These are phyloP conservation scores for Paraphaeosphaeria sporulosa DNA, from an alignment of 2,329 filamentous ascomycete genomes.

Conservation along the genomic window DNA sequence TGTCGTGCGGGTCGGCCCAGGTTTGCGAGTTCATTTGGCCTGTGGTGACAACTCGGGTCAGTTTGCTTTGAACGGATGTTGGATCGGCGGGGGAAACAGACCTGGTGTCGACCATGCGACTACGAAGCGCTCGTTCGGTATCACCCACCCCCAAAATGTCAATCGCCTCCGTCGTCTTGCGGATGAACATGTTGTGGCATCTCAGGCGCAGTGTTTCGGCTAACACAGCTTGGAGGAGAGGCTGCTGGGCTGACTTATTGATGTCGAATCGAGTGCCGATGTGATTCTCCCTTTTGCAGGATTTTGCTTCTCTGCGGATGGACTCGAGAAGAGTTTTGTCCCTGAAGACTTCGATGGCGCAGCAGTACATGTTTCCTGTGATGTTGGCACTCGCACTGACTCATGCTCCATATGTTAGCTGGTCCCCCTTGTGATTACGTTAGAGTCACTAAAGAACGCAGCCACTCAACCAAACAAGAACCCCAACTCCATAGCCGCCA, in stretches of 20 bases:
- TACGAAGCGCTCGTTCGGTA: slow-evolving; percentile 36
- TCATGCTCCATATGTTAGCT: slow-evolving; percentile 1
- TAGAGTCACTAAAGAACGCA: slow-evolving; percentile 1
- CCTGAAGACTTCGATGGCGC: slow-evolving; percentile 32
- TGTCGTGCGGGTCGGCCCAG: background rate
- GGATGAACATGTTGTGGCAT: slow-evolving; percentile 23
- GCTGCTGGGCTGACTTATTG: slow-evolving; percentile 12
- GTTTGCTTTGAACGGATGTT: background rate
- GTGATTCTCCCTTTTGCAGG: background rate
- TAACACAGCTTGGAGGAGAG: slow-evolving; percentile 47
- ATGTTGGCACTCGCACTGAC: slow-evolving; percentile 14
- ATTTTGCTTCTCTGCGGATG: background rate
- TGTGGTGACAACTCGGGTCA: background rate
- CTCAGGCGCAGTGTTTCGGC: slow-evolving; percentile 45
- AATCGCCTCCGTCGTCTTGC: slow-evolving; percentile 28
- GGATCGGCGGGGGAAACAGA: slow-evolving; percentile 21
- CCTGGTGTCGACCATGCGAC: slow-evolving; percentile 37
- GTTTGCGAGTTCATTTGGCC: background rate
- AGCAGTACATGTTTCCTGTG: slow-evolving; percentile 25
- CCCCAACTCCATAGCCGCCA: slow-evolving; percentile 17
- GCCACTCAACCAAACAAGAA: slow-evolving; percentile 17
- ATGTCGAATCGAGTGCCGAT: background rate
- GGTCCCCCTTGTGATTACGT: background rate
- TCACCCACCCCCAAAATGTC: slow-evolving; percentile 36
- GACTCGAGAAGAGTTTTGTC: slow-evolving; percentile 23